These are phyloP conservation scores for Aspergillus japonicus DNA, from an alignment of 2,329 filamentous ascomycete species.

Conservation along the genomic window DNA sequence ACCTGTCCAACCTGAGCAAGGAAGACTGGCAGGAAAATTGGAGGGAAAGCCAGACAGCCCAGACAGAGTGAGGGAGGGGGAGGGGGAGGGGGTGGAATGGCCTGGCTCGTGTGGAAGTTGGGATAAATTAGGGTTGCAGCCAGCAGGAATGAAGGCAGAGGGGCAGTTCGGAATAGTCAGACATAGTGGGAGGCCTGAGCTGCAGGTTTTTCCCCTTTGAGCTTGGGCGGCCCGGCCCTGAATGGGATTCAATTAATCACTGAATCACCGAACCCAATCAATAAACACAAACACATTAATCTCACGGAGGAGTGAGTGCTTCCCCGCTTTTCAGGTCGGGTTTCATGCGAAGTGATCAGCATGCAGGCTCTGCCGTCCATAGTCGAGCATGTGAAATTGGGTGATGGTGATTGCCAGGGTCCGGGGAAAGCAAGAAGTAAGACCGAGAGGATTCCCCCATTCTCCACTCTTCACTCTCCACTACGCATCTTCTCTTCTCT, in stretches of 20 bases:
- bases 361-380: not conserved
- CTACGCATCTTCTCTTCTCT: too few species aligned
- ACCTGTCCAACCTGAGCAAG: not conserved
- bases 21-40: not conserved
- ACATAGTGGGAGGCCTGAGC: not conserved
- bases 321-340: not conserved
- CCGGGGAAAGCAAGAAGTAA: not conserved
- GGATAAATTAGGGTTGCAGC: conserved; percentile 8
- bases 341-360: not conserved
- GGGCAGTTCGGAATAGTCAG: too few species aligned
- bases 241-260: too few species aligned
- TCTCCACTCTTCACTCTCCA: not conserved
- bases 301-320: not conserved
- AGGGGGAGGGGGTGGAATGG: not conserved
- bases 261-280: too few species aligned
- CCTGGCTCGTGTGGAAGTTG: not conserved
- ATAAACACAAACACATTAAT: not conserved
- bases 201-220: not conserved
- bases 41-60: not conserved
- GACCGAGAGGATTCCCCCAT: not conserved
- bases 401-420: too few species aligned
- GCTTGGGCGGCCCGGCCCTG: not conserved
- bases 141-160: not conserved
- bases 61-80: not conserved
- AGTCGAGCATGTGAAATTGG: not conserved